Base-by-base conservation (phyloP, 129 eudicot genomes). In the Centaurea solstitialis region DNA sequence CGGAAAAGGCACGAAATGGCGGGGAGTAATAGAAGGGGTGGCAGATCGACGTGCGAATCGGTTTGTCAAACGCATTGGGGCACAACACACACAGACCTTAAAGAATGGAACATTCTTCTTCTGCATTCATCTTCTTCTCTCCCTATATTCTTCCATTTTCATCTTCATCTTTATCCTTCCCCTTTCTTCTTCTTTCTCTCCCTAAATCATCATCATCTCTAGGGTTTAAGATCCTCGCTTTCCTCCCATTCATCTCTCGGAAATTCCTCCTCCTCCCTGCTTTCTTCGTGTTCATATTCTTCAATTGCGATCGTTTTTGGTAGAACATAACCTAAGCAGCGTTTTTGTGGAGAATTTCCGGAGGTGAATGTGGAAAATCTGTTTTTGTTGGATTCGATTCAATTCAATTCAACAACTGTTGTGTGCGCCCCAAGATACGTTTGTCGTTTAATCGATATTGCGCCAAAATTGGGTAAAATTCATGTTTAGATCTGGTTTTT, bases 181-280 rank as follows among this genome's bases (percentile, higher is more conserved):
- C 20, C 41, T 20, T 38, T 21, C 38, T 5, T 45, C 43, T 38
- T 26, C 62, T 20, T 74, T 41, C 68, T 81, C 74, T 37, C 65
- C 74, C 53, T 4, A 20, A 24, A 62, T 73, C 79, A 26, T 26
- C 79, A 26, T 26, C 30, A 18, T 39, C 21, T 21, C 53, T 85
- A 85, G 88, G 88, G 88, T 81, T 85, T 85, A 81, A 76, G 73
- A 61, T 74, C 50, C 28, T 43, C 68, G 18, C 53, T 39, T 39
- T 57, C 50, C 50, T 66, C 68, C 74, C 76, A 11, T 79, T 21
- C 73, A 24, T 78, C 64, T 57, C 37, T 78, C 77, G 39, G 67
- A 76, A 69, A 59, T 76, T 76, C 83, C 20, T 64, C 77, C 24
- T 76, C 83, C 20, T 64, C 77, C 24, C 30, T 15, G 15, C 45